Conservation (phyloP, 2,329 filamentous ascomycete species). For the Pezicula carpinea region DNA sequence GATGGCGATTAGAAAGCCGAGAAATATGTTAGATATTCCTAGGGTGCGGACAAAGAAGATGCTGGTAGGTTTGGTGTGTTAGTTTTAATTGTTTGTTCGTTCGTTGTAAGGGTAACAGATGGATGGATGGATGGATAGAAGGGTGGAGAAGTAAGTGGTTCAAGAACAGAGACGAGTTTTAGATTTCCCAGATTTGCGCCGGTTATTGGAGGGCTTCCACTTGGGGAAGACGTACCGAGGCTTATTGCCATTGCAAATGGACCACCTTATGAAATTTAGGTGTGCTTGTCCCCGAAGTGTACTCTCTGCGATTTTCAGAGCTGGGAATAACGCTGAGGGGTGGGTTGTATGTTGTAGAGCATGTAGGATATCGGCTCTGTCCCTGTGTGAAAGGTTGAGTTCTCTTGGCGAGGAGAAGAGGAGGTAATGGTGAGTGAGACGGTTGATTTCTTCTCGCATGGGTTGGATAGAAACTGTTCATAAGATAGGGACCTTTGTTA, state of each 20-base stretch:
- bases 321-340: conserved; percentile 62
- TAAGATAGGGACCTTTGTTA: conserved; percentile 6
- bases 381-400: conserved; percentile 67
- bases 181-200: no score
- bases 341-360: conserved; percentile 75
- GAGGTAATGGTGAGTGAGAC: conserved; percentile 72
- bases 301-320: conserved; percentile 60
- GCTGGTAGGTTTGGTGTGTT: no score
- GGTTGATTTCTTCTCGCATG: conserved; percentile 69
- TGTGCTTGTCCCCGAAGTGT: conserved; percentile 71
- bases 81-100: no score
- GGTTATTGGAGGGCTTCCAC: no score
- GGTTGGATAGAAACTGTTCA: conserved; percentile 68
- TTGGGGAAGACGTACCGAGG: conserved; percentile 39
- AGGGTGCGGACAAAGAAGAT: conserved; percentile 67
- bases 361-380: conserved; percentile 59
- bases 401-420: conserved; percentile 63
- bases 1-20: conserved; percentile 55
- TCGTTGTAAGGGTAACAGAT: no score
- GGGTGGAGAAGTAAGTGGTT: no score
- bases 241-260: conserved; percentile 77
- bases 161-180: no score
- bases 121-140: no score
- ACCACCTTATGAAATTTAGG: conserved; percentile 83
- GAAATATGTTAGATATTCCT: conserved; percentile 53